Base-by-base conservation (phyloP, 768 basidiomycete species). In the Podaxis pistillaris region DNA sequence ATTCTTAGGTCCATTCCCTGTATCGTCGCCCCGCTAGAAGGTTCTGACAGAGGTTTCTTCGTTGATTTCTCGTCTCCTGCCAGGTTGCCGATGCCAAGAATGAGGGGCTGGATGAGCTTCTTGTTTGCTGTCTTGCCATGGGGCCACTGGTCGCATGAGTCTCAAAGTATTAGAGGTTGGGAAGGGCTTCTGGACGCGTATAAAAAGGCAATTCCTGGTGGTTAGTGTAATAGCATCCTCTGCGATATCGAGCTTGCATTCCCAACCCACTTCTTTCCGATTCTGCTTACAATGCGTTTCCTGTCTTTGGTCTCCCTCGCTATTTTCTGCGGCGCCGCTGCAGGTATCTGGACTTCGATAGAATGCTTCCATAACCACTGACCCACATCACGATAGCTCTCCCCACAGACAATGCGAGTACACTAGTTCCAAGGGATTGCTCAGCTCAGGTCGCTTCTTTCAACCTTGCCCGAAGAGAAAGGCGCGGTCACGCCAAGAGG, bases 381-480 rank as follows among this genome's bases (percentile, higher is more conserved):
- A 46, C 44, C 28, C 13, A 24, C n/a, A 11, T 40, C 41, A 3
- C 22, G 24, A 12, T 28, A 62, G 60, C 53, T 47, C 47, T 56
- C 33, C 46, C 46, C 11, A 50, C 30, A 22, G 54, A 50, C 17
- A 50, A 26, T 17, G 7, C 47, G 8, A 56, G 30, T 47, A 28
- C 22, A 13, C 44, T 56, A 3, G 52, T 28, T 8, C 30, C 54
- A 22, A 62, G 61, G 24, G 61, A 56, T 15, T 62, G 61, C 38
- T 62, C 61, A 4, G 15, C 61, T 26, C 46, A 62, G 47, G 36
- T 62, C 49, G 54, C 54, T 49, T 37, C 61, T 22, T 38, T 62
- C 47, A 56, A 62, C 47, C 30, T 62, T 24, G 55, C 54, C 17
- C 61, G 61, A 26, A 47, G 61, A 5, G 61, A 62, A 40, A 49